Evolutionary conservation across 805 yeast genomes (phyloP).

Genomic region (Suhomyces pyralidae): DNA sequence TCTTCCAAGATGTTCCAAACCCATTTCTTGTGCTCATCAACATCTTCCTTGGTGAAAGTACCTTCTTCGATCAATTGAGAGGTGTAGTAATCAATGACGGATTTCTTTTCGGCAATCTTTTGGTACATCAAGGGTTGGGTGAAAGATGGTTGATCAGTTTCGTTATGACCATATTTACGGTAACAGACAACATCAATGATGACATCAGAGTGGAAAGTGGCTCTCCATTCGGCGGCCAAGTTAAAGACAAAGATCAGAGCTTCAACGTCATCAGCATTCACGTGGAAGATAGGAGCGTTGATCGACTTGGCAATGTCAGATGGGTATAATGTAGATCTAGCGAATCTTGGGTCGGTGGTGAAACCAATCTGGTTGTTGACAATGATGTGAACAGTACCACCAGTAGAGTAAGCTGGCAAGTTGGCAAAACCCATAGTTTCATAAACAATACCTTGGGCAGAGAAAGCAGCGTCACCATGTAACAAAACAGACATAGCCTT

Average conservation of each 20-base stretch:
- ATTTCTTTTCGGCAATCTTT: constrained; percentile 82
- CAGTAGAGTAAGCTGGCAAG: constrained; percentile 93
- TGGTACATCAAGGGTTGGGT: constrained; percentile 98
- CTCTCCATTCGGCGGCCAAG: constrained; percentile 98
- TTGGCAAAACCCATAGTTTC: constrained; percentile 95
- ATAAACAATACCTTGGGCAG: constrained; percentile 98
- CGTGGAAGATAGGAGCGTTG: constrained; percentile 99
- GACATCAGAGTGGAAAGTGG: constrained; percentile 93
- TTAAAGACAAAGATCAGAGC: constrained; percentile 87
- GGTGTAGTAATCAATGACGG: constrained; percentile 83
- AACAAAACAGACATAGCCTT: constrained; percentile 90
- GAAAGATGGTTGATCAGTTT: constrained; percentile 98
- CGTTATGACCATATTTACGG: constrained; percentile 98
- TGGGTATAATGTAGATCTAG: constrained; percentile 97
- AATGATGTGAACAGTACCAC: constrained; percentile 96
- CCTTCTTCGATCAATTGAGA: constrained; percentile 80
- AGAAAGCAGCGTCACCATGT: constrained; percentile 99
- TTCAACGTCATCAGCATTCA: constrained; percentile 97
- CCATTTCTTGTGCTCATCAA: constrained; percentile 96
- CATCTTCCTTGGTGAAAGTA: constrained; percentile 83
- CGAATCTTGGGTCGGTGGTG: constrained; percentile 97
- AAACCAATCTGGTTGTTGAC: constrained; percentile 99
- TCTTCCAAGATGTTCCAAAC: constrained; percentile 94
- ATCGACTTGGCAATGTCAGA: constrained; percentile 95
- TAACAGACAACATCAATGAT: constrained; percentile 96